These are phyloP conservation scores for Stagonosporopsis cucurbitacearum DNA, from an alignment of 2,329 filamentous ascomycete genomes.

Conservation along the genomic window DNA sequence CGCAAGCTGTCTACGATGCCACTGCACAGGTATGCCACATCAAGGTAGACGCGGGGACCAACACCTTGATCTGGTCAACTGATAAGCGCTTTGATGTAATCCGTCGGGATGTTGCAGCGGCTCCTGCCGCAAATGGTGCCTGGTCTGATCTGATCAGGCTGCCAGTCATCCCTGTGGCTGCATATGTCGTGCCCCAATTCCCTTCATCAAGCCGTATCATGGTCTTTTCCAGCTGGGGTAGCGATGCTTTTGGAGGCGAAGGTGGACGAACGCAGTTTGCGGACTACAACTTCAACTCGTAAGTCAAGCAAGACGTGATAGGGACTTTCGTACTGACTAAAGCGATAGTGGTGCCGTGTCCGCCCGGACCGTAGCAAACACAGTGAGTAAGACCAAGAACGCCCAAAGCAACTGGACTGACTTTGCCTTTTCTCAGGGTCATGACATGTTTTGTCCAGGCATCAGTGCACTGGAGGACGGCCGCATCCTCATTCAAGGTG, in stretches of 20 bases:
- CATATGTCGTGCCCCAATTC: conserved; percentile 36
- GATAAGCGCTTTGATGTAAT: conserved; percentile 38
- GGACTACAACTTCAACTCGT: conserved; percentile 36
- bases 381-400: not conserved
- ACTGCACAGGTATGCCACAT: conserved; percentile 28
- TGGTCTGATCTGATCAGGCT: conserved; percentile 37
- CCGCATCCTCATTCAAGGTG: conserved; percentile 33
- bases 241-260: conserved; percentile 34
- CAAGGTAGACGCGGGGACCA: conserved; percentile 30
- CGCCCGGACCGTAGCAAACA: conserved; percentile 32
- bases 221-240: conserved; percentile 38
- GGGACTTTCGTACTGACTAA: conserved; percentile 6
- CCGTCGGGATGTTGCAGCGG: conserved; percentile 20
- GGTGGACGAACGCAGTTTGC: conserved; percentile 34
- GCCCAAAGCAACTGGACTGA: not conserved
- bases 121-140: conserved; percentile 25
- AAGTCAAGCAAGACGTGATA: not conserved
- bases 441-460: conserved; percentile 39
- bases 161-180: conserved; percentile 39
- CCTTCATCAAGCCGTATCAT: conserved; percentile 30
- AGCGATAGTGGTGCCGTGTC: conserved; percentile 28
- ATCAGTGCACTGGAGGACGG: conserved; percentile 35
- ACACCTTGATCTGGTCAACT: conserved; percentile 37
- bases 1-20: conserved; percentile 32
- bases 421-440: conserved; percentile 9